Evolutionary conservation across 1,139 yeast species (phyloP).

Genomic region (Yamadazyma friedrichii): DNA sequence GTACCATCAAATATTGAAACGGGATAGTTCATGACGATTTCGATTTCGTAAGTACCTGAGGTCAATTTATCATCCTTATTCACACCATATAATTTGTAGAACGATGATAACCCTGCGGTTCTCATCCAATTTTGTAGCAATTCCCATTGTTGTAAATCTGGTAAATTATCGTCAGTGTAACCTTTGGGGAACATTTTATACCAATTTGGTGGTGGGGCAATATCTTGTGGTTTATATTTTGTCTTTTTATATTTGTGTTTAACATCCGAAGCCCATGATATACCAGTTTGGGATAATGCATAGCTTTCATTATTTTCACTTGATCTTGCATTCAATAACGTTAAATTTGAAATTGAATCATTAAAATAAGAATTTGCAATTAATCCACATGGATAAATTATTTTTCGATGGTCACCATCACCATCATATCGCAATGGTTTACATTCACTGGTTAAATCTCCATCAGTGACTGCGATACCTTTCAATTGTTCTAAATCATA

Average conservation of each 20-base stretch:
- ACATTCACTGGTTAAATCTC: slow-evolving; percentile 53
- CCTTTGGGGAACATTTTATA: slow-evolving; percentile 80
- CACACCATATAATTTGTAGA: slow-evolving; percentile 63
- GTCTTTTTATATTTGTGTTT: slow-evolving; percentile 76
- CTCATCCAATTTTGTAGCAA: slow-evolving; percentile 78
- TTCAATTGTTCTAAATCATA: slow-evolving; percentile 63
- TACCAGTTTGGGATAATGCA: slow-evolving; percentile 63
- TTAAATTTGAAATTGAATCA: slow-evolving; percentile 65
- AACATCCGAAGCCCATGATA: slow-evolving; percentile 84
- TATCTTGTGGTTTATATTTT: slow-evolving; percentile 61
- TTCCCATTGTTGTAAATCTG: slow-evolving; percentile 52
- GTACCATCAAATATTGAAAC: slow-evolving; percentile 68
- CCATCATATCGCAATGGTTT: slow-evolving; percentile 49
- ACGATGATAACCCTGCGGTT: slow-evolving; percentile 73
- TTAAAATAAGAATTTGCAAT: slow-evolving; percentile 93
- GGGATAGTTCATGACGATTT: slow-evolving; percentile 67
- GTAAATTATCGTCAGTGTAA: slow-evolving; percentile 78
- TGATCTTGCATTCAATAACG: slow-evolving; percentile 42
- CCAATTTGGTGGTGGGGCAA: slow-evolving; percentile 98
- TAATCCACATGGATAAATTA: slow-evolving; percentile 86
- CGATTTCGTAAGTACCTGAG: slow-evolving; percentile 60
- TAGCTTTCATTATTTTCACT: slow-evolving; percentile 50
- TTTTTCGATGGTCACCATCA: slow-evolving; percentile 34
- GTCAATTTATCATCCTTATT: slow-evolving; percentile 48
- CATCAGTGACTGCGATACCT: slow-evolving; percentile 56